Percentiles rank a stretch among this genome's conserved stretches.
Evolutionary conservation across 1,139 yeast genomes (phyloP).

Genomic region (Candida tropicalis): DNA sequence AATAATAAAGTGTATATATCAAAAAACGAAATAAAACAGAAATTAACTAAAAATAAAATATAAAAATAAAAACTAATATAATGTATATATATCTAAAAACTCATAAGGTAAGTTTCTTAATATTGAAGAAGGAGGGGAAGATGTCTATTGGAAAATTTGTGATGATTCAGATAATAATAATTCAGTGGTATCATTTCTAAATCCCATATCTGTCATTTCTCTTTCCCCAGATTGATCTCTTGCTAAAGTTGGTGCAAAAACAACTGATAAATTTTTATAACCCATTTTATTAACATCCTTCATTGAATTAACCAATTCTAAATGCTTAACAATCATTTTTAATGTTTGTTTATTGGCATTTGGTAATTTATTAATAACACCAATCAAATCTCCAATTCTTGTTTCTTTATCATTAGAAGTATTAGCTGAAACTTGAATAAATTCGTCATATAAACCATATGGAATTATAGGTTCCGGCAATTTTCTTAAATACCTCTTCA

Average conservation of each 20-base stretch:
- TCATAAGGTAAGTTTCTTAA: too few relatives aligned
- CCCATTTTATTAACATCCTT: slow-evolving; percentile 72
- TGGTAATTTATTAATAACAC: slow-evolving; percentile 55
- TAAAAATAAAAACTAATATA: background rate
- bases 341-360: slow-evolving; percentile 66
- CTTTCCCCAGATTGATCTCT: slow-evolving; percentile 80
- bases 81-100: background rate
- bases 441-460: slow-evolving; percentile 65
- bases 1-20: background rate
- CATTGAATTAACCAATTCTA: slow-evolving; percentile 55
- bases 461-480: slow-evolving; percentile 87
- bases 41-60: too few relatives aligned
- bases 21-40: background rate
- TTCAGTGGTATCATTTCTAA: slow-evolving; percentile 79
- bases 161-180: slow-evolving; percentile 60
- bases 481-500: slow-evolving; percentile 83
- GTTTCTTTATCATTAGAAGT: slow-evolving; percentile 38
- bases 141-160: slow-evolving; percentile 10
- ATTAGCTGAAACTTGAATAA: slow-evolving; percentile 45
- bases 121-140: too few relatives aligned
- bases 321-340: slow-evolving; percentile 60
- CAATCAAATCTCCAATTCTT: slow-evolving; percentile 31
- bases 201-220: slow-evolving; percentile 85
- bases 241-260: slow-evolving; percentile 92
- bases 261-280: slow-evolving; percentile 80